These are phyloP conservation scores for Xylaria sp. DNA, from an alignment of 2,329 filamentous ascomycete genomes.

Conservation along the genomic window DNA sequence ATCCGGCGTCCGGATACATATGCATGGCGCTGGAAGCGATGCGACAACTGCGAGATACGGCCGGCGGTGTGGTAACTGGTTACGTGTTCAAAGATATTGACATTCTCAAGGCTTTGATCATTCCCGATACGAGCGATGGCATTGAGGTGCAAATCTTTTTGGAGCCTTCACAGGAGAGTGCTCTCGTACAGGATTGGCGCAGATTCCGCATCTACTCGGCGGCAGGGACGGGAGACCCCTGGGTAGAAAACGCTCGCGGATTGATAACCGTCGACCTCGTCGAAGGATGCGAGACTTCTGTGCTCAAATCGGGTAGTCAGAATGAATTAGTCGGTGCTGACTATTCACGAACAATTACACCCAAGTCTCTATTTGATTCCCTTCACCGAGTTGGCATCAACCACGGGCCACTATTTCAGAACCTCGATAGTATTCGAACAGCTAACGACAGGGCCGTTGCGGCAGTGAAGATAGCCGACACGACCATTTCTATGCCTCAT, in stretches of 20 bases:
- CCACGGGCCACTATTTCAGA: constrained; percentile 43
- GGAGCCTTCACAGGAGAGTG: constrained; percentile 6
- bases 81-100: constrained; percentile 33
- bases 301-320: neutral
- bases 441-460: constrained; percentile 1
- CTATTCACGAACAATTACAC: neutral
- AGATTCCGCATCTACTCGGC: constrained; percentile 23
- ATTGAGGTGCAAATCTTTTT: constrained; percentile 15
- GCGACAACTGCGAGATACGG: constrained; percentile 20
- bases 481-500: neutral
- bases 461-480: constrained; percentile 15
- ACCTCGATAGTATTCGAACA: constrained; percentile 25
- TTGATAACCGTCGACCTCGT: constrained; percentile 22
- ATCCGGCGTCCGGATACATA: constrained; percentile 37
- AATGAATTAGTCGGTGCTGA: neutral
- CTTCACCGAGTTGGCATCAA: neutral
- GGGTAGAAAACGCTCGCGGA: constrained; percentile 35
- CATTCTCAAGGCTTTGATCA: constrained; percentile 23
- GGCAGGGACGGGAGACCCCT: constrained; percentile 8
- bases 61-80: constrained; percentile 1
- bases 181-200: constrained; percentile 25
- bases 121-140: constrained; percentile 25
- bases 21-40: constrained; percentile 38
- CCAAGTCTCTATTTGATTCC: neutral
- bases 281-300: neutral